Percentiles rank a stretch among this genome's conserved stretches.
Conservation (phyloP, 2,329 filamentous ascomycete species). For the Aspergillus pseudoviridinutans region DNA sequence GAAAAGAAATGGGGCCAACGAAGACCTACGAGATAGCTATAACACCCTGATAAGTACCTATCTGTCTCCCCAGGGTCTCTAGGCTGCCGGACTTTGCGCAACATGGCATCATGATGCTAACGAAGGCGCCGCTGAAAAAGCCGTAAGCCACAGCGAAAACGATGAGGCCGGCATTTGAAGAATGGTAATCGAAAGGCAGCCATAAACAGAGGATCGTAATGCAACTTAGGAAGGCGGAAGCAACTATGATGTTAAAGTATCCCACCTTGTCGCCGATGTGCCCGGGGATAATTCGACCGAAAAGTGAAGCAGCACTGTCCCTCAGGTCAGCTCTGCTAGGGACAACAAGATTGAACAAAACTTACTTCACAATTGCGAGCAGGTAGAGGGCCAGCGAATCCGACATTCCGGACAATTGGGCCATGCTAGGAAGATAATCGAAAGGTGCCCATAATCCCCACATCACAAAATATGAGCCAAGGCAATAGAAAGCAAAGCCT, state of each 20-base stretch:
- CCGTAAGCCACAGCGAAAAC: slow-evolving; percentile 25
- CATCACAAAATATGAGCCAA: slow-evolving; percentile 24
- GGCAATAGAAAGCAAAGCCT: slow-evolving; percentile 21
- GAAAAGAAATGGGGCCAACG: no score
- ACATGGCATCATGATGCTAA: slow-evolving; percentile 28
- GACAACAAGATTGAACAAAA: background rate
- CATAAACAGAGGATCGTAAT: slow-evolving; percentile 22
- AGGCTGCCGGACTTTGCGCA: slow-evolving; percentile 25
- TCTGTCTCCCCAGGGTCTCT: slow-evolving; percentile 31
- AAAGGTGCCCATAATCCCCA: slow-evolving; percentile 25
- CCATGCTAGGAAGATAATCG: slow-evolving; percentile 20
- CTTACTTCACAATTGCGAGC: background rate
- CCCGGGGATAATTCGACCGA: slow-evolving; percentile 23
- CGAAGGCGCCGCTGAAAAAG: slow-evolving; percentile 27
- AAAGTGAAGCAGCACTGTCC: slow-evolving; percentile 20
- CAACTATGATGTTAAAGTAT: slow-evolving; percentile 24
- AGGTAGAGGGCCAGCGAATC: slow-evolving; percentile 19
- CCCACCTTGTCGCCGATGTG: slow-evolving; percentile 23
- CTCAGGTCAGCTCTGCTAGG: no score
- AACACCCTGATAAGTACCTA: slow-evolving; percentile 28
- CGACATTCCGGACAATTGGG: slow-evolving; percentile 14
- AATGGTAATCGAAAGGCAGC: slow-evolving; percentile 27
- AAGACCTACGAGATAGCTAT: slow-evolving; percentile 18
- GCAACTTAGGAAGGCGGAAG: slow-evolving; percentile 10
- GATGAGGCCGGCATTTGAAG: slow-evolving; percentile 24